Evolutionary conservation across 139 green algal genomes (phyloP).

Genomic region (Volvox africanus): DNA sequence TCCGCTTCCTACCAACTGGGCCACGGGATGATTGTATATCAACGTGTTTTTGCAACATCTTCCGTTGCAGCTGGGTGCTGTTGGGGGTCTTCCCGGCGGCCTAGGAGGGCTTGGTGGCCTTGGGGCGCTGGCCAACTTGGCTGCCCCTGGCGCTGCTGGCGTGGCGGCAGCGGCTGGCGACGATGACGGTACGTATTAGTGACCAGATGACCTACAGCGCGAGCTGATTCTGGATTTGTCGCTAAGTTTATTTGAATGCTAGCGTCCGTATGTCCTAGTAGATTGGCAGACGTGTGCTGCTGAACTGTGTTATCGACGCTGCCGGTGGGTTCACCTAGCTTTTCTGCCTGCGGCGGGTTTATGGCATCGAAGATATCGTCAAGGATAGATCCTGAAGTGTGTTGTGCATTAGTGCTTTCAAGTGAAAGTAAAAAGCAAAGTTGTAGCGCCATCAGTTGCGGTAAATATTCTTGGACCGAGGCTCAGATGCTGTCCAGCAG

Average conservation of each 20-base stretch:
- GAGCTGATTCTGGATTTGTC: too few relatives aligned
- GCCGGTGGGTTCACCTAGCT: background rate
- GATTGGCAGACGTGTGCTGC: background rate
- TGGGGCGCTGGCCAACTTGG: slow-evolving; percentile 44
- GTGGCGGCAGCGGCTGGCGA: slow-evolving; percentile 67
- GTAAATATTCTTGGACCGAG: background rate
- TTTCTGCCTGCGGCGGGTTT: background rate
- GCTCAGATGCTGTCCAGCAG: too few relatives aligned
- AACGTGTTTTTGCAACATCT: background rate
- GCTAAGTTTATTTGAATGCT: too few relatives aligned
- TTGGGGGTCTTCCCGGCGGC: background rate
- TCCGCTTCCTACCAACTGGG: background rate
- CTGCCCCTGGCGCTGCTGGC: slow-evolving; percentile 49
- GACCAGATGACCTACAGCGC: background rate
- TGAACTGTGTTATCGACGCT: background rate
- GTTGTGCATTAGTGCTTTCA: background rate
- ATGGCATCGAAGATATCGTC: background rate
- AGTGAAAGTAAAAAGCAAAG: background rate
- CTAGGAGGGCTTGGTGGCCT: slow-evolving; percentile 15
- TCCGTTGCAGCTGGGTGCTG: slow-evolving; percentile 22
- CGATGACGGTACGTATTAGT: slow-evolving; percentile 66
- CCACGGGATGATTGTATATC: too few relatives aligned
- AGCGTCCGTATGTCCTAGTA: too few relatives aligned
- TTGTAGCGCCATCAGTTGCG: background rate
- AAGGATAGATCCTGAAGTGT: too few relatives aligned